Evolutionary conservation across 257 asterid genomes (phyloP).

Genomic region (Solanum appendiculatum): DNA sequence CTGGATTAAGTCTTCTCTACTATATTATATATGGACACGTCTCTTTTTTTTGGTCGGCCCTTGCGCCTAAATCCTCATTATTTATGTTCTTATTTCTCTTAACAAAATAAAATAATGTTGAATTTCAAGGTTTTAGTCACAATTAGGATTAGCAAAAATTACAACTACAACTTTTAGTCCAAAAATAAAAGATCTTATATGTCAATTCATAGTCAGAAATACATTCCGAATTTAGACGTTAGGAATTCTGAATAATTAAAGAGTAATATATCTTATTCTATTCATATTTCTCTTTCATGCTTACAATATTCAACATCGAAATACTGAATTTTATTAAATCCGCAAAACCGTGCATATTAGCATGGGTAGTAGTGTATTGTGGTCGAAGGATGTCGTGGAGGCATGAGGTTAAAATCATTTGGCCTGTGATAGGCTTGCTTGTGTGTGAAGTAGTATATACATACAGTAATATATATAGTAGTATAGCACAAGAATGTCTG

Average conservation of each 20-base stretch:
- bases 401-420: not conserved
- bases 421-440: not conserved
- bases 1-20: not conserved
- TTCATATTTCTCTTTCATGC: fast-evolving
- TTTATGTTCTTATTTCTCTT: not conserved
- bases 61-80: not conserved
- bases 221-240: not conserved
- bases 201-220: not conserved
- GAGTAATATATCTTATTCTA: not conserved
- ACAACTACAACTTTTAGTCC: not conserved
- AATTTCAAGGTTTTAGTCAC: not conserved
- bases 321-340: not conserved
- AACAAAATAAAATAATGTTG: not conserved
- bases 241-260: not conserved
- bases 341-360: not conserved
- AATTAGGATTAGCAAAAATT: not conserved
- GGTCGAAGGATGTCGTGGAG: not conserved
- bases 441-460: not conserved
- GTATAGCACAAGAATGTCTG: not conserved
- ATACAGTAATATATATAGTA: not conserved
- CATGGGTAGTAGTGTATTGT: not conserved
- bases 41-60: not conserved
- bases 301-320: not conserved
- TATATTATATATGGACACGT: not conserved
- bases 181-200: not conserved